Conservation (phyloP, 306 rosid species). For the Myrica gale region DNA sequence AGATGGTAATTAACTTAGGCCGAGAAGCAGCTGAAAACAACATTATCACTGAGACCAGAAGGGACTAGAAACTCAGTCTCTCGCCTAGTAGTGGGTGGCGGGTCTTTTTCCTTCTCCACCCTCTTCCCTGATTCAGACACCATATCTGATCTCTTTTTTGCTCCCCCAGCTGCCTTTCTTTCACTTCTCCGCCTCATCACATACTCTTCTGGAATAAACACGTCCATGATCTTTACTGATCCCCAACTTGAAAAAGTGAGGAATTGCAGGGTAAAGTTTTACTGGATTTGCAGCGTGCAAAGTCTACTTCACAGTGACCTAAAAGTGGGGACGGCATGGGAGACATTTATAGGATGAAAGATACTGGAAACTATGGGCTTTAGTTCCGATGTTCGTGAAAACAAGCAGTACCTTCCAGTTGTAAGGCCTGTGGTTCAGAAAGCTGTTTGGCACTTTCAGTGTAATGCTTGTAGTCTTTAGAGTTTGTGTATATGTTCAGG, state of each 20-base stretch:
- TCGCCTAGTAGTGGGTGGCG: not conserved
- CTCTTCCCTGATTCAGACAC: not conserved
- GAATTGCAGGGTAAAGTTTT: not conserved
- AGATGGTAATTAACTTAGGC: constrained; percentile 21
- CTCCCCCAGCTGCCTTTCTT: constrained; percentile 34
- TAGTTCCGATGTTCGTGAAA: constrained; percentile 47
- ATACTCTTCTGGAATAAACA: constrained; percentile 62
- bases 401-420: constrained; percentile 18
- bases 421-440: not conserved
- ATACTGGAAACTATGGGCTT: constrained; percentile 43
- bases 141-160: not conserved
- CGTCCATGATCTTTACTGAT: constrained; percentile 40
- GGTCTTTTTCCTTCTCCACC: not conserved
- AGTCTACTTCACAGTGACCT: not conserved
- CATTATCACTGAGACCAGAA: not conserved
- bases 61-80: not conserved
- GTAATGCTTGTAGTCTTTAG: not conserved
- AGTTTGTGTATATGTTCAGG: not conserved
- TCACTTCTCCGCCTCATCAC: constrained; percentile 49
- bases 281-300: not conserved
- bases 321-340: too few species aligned
- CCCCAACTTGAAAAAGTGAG: not conserved
- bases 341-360: not conserved
- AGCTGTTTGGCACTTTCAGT: not conserved
- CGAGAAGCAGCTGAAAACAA: constrained; percentile 43